Evolutionary conservation across 805 yeast species (phyloP).

Genomic region (Wickerhamia fluorescens): DNA sequence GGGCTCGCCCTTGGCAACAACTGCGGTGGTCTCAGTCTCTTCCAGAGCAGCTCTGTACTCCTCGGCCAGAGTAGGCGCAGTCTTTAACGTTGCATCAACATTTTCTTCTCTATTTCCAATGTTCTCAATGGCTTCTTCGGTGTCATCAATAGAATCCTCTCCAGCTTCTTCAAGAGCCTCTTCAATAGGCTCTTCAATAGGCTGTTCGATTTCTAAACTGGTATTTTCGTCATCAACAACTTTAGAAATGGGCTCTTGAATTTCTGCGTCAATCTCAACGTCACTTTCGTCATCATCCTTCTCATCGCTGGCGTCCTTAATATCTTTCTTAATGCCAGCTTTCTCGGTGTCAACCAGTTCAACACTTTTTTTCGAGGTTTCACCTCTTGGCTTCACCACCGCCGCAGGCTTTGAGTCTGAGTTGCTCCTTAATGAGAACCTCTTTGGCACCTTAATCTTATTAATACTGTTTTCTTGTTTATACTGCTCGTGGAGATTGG

Average conservation of each 20-base stretch:
- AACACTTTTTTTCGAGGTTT: slow-evolving; percentile 1
- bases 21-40: no score
- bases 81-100: no score
- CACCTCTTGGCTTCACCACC: slow-evolving; percentile 14
- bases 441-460: slow-evolving; percentile 31
- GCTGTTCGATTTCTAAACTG: no score
- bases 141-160: slow-evolving; percentile 5
- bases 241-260: slow-evolving; percentile 6
- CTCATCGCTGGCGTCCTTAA: slow-evolving; percentile 2
- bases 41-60: no score
- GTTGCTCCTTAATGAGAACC: slow-evolving; percentile 24
- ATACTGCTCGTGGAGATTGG: slow-evolving; percentile 28
- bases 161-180: slow-evolving; percentile 9
- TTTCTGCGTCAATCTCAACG: slow-evolving; percentile 7
- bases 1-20: no score
- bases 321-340: slow-evolving; percentile 2
- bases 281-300: slow-evolving; percentile 4
- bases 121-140: background rate
- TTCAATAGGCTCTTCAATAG: no score
- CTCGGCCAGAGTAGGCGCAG: no score
- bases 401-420: slow-evolving; percentile 28
- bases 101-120: no score
- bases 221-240: slow-evolving; percentile 5
- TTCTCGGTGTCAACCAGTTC: slow-evolving; percentile 1
- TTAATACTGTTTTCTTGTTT: slow-evolving; percentile 27